These are phyloP conservation scores for Suhomyces bribrorum DNA, from an alignment of 1,139 yeast species.

Conservation along the genomic window DNA sequence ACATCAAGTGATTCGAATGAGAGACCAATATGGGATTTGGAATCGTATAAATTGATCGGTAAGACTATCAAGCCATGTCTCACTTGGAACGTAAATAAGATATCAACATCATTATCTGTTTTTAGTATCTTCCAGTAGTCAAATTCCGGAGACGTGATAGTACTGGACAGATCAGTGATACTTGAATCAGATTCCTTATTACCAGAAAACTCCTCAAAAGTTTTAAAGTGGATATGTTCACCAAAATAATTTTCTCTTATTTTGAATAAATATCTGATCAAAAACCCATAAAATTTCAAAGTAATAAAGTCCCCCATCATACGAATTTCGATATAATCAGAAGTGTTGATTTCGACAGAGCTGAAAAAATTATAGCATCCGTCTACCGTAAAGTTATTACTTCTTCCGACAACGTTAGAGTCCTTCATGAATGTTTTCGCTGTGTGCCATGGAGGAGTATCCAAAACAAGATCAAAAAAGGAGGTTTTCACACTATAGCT, in stretches of 20 bases:
- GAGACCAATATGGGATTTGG: conserved; percentile 61
- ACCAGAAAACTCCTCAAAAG: conserved; percentile 73
- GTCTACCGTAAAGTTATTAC: conserved; percentile 57
- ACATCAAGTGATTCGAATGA: conserved; percentile 67
- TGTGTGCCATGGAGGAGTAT: conserved; percentile 93
- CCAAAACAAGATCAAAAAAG: conserved; percentile 59
- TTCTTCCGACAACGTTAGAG: conserved; percentile 62
- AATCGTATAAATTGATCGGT: conserved; percentile 73
- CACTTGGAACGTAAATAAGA: conserved; percentile 69
- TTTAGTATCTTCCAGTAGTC: conserved; percentile 46
- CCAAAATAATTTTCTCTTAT: conserved; percentile 90
- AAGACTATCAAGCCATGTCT: conserved; percentile 68
- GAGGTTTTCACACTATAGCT: conserved; percentile 59
- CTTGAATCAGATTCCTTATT: conserved; percentile 13
- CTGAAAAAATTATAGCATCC: conserved; percentile 70
- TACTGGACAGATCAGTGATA: neutral
- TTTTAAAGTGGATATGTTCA: conserved; percentile 75
- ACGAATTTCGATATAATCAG: conserved; percentile 68
- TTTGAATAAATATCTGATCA: conserved; percentile 72
- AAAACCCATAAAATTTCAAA: conserved; percentile 74
- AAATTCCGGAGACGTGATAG: conserved; percentile 17
- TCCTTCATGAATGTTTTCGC: conserved; percentile 65
- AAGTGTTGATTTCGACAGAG: conserved; percentile 60
- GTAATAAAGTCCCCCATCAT: conserved; percentile 68
- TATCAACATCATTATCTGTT: conserved; percentile 74